phyloP scores from a whole-genome alignment of 225 moss, liverwort and hornwort genomes.

The Asterella californica region DNA sequence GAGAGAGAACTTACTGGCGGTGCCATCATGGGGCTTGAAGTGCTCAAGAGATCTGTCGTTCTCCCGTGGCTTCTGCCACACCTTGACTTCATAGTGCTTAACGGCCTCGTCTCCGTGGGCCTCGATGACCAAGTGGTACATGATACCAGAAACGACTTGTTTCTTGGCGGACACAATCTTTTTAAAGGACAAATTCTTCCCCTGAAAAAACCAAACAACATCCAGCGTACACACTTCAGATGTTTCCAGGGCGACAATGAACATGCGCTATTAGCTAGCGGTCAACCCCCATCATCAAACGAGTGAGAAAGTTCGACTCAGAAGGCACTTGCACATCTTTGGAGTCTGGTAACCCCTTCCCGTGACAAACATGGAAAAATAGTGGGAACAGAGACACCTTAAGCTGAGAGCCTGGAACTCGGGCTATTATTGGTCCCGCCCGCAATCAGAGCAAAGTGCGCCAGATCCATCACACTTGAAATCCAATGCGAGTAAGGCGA shows the following conservation, averaged over 20 bases:
- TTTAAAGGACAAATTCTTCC: slow-evolving; percentile 62
- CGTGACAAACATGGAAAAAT: too few species aligned
- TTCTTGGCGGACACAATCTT: slow-evolving; percentile 64
- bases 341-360: not conserved
- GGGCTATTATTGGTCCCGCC: not conserved
- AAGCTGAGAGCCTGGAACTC: not conserved
- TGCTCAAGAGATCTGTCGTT: slow-evolving; percentile 44
- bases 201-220: slow-evolving; percentile 20
- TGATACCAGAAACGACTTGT: slow-evolving; percentile 79
- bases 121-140: slow-evolving; percentile 78
- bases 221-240: not conserved
- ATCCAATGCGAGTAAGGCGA: not conserved
- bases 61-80: slow-evolving; percentile 51
- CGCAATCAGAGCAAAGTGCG: not conserved
- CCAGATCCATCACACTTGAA: not conserved
- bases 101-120: slow-evolving; percentile 44
- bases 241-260: not conserved
- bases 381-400: not conserved
- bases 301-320: not conserved
- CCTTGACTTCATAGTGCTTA: slow-evolving; percentile 62
- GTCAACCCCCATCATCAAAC: not conserved
- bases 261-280: not conserved
- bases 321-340: not conserved
- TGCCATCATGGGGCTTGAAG: slow-evolving; percentile 34
- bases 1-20: slow-evolving; percentile 31